Conservation (phyloP, 768 basidiomycete species). For the Hydnomerulius pinastri region DNA sequence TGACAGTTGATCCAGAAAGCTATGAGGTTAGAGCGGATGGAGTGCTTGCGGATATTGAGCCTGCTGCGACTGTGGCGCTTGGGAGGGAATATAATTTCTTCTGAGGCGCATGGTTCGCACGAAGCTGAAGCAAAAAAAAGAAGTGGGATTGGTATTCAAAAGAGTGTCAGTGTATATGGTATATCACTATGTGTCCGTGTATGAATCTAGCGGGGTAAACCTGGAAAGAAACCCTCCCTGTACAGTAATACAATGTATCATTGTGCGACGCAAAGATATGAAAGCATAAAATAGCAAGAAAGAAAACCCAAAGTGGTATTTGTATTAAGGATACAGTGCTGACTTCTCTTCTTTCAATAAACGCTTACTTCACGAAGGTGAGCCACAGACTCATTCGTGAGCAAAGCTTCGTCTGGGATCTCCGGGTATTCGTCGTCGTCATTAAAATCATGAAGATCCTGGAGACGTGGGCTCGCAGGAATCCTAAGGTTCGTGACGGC, state of each 20-base stretch:
- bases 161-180: neutral
- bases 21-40: conserved; percentile 87
- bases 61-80: conserved; percentile 71
- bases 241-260: conserved; percentile 18
- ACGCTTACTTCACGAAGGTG: conserved; percentile 24
- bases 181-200: conserved; percentile 6
- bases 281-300: conserved; percentile 23
- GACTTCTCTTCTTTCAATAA: conserved; percentile 14
- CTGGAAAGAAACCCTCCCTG: no score
- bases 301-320: neutral
- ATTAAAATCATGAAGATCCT: conserved; percentile 10
- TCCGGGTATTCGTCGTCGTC: conserved; percentile 14
- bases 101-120: conserved; percentile 35
- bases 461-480: conserved; percentile 6
- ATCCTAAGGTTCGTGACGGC: neutral
- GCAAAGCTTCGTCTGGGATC: conserved; percentile 17
- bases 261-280: conserved; percentile 14
- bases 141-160: conserved; percentile 1
- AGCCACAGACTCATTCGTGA: conserved; percentile 17
- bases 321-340: conserved; percentile 18
- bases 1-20: conserved; percentile 90
- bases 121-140: neutral
- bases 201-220: conserved; percentile 7
- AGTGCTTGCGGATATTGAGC: conserved; percentile 69
- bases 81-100: conserved; percentile 80